A percentile compares a stretch with the other conserved stretches of the same genome.
Evolutionary conservation across 208 protist species (phyloP).

Genomic region (Trypanosoma conorhini): DNA sequence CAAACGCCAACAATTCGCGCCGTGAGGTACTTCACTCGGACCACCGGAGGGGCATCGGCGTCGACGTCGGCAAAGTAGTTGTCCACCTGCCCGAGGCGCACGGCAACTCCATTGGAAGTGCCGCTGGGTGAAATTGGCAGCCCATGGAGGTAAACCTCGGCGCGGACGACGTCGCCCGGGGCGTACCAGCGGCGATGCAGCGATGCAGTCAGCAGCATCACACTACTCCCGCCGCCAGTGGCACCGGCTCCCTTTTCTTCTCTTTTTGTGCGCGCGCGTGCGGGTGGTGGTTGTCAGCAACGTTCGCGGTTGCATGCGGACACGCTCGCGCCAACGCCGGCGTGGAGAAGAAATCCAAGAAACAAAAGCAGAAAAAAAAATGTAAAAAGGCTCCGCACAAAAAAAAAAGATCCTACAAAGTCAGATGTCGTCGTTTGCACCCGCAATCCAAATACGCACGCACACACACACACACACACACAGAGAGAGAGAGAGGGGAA

Average conservation of each 20-base stretch:
- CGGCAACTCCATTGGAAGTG: not conserved
- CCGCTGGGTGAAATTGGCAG: not conserved
- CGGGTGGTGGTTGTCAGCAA: no score
- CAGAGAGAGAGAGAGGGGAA: not conserved
- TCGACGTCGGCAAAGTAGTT: slow-evolving; percentile 34
- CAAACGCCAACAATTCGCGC: slow-evolving; percentile 31
- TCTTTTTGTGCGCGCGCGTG: no score
- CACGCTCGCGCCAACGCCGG: no score
- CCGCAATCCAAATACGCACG: not conserved
- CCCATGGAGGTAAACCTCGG: slow-evolving; percentile 14
- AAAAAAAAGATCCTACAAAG: not conserved
- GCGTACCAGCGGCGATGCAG: slow-evolving; percentile 67
- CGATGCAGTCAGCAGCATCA: slow-evolving; percentile 25
- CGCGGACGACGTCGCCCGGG: slow-evolving; percentile 51
- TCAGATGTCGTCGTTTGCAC: not conserved
- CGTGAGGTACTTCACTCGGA: slow-evolving; percentile 32
- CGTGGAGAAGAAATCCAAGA: not conserved
- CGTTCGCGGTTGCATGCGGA: no score
- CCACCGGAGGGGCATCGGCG: slow-evolving; percentile 13
- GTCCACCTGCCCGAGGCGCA: slow-evolving; percentile 33
- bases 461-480: not conserved
- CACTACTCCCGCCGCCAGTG: no score
- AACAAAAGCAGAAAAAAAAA: not conserved
- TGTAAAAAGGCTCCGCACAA: not conserved
- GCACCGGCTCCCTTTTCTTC: not conserved